Conservation (phyloP, 2,329 filamentous ascomycete species). For the Beauveria sp. region DNA sequence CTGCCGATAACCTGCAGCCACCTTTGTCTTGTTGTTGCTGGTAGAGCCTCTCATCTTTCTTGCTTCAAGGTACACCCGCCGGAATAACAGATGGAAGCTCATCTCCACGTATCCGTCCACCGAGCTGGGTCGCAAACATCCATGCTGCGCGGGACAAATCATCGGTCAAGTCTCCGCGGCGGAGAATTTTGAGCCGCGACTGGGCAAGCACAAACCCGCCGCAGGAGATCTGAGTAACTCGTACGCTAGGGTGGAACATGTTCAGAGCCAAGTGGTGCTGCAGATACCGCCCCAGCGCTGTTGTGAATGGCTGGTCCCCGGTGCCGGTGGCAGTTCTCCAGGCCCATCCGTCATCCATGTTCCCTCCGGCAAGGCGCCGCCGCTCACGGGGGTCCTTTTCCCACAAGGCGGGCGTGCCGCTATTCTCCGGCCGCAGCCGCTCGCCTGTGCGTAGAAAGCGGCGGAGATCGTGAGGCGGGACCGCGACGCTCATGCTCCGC, state of each 20-base stretch:
- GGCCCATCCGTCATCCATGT: slow-evolving; percentile 45
- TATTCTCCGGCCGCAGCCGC: slow-evolving; percentile 12
- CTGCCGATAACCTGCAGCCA: too few species aligned
- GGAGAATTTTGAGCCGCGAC: slow-evolving; percentile 41
- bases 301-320: slow-evolving; percentile 35
- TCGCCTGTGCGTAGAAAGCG: slow-evolving; percentile 38
- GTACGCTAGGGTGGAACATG: slow-evolving; percentile 47
- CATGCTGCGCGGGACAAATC: slow-evolving; percentile 28
- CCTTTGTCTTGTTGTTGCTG: neutral
- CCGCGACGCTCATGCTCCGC: slow-evolving; percentile 43
- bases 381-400: slow-evolving; percentile 30
- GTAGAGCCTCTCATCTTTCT: too few species aligned
- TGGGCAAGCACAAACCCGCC: slow-evolving; percentile 49
- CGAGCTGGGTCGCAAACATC: slow-evolving; percentile 30
- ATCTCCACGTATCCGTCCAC: slow-evolving; percentile 25
- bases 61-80: neutral
- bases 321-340: slow-evolving; percentile 31
- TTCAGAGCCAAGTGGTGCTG: slow-evolving; percentile 46
- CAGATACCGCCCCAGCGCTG: slow-evolving; percentile 43
- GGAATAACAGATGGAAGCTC: slow-evolving; percentile 19
- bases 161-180: slow-evolving; percentile 22
- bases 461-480: slow-evolving; percentile 39
- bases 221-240: slow-evolving; percentile 45
- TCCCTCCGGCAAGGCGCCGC: slow-evolving; percentile 38
- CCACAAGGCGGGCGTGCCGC: slow-evolving; percentile 18